A percentile compares a stretch with the other conserved stretches of the same genome.
Conservation (phyloP, 768 basidiomycete genomes). For the Mycena galericulata region DNA sequence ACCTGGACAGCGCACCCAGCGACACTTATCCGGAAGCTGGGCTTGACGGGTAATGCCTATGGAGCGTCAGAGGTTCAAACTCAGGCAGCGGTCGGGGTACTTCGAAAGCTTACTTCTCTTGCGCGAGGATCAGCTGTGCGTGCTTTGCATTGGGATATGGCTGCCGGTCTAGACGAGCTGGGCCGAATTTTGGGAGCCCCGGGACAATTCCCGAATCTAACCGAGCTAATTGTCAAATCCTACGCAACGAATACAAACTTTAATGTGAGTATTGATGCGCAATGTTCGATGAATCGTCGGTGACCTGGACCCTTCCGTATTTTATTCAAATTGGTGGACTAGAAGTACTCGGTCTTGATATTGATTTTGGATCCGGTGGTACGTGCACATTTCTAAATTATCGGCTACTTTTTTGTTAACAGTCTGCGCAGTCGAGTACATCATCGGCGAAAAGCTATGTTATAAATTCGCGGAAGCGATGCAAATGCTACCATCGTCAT, state of each 20-base stretch:
- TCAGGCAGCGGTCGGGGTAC: not conserved
- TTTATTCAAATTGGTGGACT: slow-evolving; percentile 18
- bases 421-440: not conserved
- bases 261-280: not conserved
- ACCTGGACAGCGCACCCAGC: not conserved
- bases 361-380: not conserved
- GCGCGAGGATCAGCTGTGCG: slow-evolving; percentile 5
- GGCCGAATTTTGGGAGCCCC: not conserved
- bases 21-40: not conserved
- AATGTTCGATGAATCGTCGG: not conserved
- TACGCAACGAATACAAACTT: slow-evolving; percentile 7
- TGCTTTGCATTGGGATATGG: slow-evolving; percentile 11
- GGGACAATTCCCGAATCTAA: slow-evolving; percentile 18
- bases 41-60: not conserved
- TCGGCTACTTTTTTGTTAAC: not conserved
- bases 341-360: not conserved
- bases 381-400: not conserved
- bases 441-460: not conserved
- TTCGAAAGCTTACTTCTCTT: not conserved
- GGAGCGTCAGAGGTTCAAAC: not conserved
- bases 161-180: slow-evolving; percentile 9
- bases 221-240: slow-evolving; percentile 3
- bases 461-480: slow-evolving; percentile 12
- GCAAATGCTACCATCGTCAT: not conserved
- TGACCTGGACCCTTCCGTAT: not conserved